Evolutionary conservation across 1,284 basidiomycete species (phyloP), one percentile per base, ranked within the genome.

Genomic region (Laetiporus sulphureus): DNA sequence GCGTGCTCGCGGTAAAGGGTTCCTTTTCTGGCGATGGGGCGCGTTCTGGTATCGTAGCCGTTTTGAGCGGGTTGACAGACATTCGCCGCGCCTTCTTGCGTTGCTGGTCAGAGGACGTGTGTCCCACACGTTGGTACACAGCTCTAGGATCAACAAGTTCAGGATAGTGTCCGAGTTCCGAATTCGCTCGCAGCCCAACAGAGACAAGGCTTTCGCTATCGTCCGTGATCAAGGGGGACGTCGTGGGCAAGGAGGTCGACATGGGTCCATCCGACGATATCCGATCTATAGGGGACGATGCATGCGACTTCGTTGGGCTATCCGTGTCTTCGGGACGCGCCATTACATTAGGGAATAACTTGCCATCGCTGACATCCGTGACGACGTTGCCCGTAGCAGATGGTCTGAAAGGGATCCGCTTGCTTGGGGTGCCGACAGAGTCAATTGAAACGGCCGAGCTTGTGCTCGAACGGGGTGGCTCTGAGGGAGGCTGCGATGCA

Each of bases 151-250:
- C 69, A 40, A 67, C 63, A 45, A 77, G 57, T 62, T 88, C 85
- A 29, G 77, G 56, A 60, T 90, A 89, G 55, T 90, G 79, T 1
- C 87, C 86, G 37, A 86, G 65, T 57, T 86, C 85, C 15, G 85
- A 90, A 54, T 80, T 86, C 10, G 83, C 73, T 36, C 85, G 76
- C 50, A 73, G 74, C 15, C 33, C 22, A 18, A 68, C 51, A 12
- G 63, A 42, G 20, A 65, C 53, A 11, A 65, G 51, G 30, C 66
- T 63, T 21, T 69, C 66, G 36, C 55, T 47, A 18, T 62, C 62
- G 36, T 62, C 64, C n/a, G 46, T 57, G 20, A 67, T 66, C 8
- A 77, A 60, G 12, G 71, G 68, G 8, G 75, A 76, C 5, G 63
- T 53, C 2, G 62, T 59, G 10, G 76, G 76, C 18, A 79, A 54